Evolutionary conservation across 192 early-diverging fungal genomes (phyloP).

Genomic region (Piromyces sp.): DNA sequence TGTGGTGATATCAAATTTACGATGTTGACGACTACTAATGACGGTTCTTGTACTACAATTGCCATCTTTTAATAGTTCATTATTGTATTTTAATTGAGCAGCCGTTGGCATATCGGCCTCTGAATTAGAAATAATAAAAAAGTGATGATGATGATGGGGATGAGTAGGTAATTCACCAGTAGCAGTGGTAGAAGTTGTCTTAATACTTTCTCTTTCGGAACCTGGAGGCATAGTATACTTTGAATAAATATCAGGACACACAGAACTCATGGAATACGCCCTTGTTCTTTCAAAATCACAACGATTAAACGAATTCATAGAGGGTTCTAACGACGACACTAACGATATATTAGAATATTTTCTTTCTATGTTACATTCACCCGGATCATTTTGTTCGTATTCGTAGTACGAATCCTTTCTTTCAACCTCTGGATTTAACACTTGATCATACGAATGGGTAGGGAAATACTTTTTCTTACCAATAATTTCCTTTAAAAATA

Average conservation of each 20-base stretch:
- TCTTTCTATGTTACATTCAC: neutral
- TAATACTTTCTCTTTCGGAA: neutral
- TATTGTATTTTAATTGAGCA: neutral
- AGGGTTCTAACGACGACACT: neutral
- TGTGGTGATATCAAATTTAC: neutral
- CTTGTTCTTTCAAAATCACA: neutral
- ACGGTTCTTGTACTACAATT: neutral
- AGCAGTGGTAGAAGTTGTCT: neutral
- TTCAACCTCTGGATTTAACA: neutral
- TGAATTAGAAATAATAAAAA: neutral
- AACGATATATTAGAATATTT: neutral
- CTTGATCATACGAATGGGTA: neutral
- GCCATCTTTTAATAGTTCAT: neutral
- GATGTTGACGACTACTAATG: neutral
- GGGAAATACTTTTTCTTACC: neutral
- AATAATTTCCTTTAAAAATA: neutral
- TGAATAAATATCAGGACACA: no score
- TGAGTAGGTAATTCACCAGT: neutral
- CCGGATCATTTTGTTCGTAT: neutral
- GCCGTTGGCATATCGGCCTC: neutral
- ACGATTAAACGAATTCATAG: neutral
- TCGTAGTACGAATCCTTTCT: neutral
- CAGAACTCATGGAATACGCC: neutral
- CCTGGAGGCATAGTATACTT: neutral
- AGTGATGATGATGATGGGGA: neutral